phyloP scores from a whole-genome alignment of 306 rosid species.

The Cucurbita argyrosperma region DNA sequence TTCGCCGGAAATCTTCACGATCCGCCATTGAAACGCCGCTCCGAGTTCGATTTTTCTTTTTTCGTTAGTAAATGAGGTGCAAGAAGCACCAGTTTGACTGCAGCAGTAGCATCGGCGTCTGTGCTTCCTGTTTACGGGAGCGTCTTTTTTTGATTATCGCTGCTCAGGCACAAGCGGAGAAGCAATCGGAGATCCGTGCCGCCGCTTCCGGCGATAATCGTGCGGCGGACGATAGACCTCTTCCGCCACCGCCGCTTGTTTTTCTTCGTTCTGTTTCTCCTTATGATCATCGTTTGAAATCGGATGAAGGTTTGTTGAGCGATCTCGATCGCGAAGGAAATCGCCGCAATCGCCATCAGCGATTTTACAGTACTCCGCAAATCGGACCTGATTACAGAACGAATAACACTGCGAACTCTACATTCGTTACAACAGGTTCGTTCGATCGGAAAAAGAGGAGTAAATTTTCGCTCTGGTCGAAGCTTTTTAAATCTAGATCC shows the following conservation, averaged over 20 bases:
- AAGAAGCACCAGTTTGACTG: conserved; percentile 48
- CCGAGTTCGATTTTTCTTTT: background rate
- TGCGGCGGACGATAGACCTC: background rate
- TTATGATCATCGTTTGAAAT: conserved; percentile 61
- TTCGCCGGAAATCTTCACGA: background rate
- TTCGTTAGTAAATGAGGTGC: conserved; percentile 58
- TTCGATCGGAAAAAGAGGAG: conserved; percentile 29
- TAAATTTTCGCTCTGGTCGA: conserved; percentile 31
- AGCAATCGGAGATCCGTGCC: conserved; percentile 24
- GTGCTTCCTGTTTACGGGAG: conserved; percentile 79
- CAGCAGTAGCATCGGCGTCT: conserved; percentile 62
- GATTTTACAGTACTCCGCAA: conserved; percentile 77
- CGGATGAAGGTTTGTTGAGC: conserved; percentile 31
- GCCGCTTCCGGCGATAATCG: conserved; percentile 18
- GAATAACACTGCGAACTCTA: background rate
- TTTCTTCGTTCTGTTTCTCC: conserved; percentile 94
- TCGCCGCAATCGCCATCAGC: conserved; percentile 1
- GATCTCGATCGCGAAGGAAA: conserved; percentile 11
- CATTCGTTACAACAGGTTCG: conserved; percentile 4
- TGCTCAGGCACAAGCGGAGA: conserved; percentile 46
- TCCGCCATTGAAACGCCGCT: background rate
- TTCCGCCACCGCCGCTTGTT: conserved; percentile 14
- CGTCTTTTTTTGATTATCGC: conserved; percentile 41
- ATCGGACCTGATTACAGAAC: conserved; percentile 36
- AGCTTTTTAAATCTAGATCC: conserved; percentile 41